phyloP scores from a whole-genome alignment of 176 grass and related monocot genomes.

The Puya raimondii region DNA sequence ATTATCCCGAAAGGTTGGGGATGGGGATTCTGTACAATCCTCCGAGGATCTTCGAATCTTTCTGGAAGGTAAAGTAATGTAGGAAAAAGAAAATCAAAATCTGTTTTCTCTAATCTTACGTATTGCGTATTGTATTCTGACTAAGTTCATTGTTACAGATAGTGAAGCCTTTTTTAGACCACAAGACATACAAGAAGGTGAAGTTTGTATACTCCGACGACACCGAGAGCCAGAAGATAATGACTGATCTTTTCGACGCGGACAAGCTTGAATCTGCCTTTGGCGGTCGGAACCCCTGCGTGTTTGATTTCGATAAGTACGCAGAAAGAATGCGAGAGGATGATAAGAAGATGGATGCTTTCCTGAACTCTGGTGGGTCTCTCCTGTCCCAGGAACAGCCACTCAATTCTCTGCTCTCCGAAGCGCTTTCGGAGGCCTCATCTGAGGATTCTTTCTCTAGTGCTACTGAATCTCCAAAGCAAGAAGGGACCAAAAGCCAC shows the following conservation, averaged over 20 bases:
- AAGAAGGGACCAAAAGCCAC: slow-evolving; percentile 6
- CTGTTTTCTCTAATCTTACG: no score
- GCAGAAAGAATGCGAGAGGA: slow-evolving; percentile 51
- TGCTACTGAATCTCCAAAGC: slow-evolving; percentile 27
- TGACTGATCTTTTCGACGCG: slow-evolving; percentile 59
- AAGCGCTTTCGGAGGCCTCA: slow-evolving; percentile 27
- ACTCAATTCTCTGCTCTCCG: slow-evolving; percentile 18
- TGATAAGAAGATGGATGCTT: slow-evolving; percentile 47
- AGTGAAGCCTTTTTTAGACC: slow-evolving; percentile 69
- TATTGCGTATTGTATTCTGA: not conserved
- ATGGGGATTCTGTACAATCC: slow-evolving; percentile 73
- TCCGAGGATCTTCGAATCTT: slow-evolving; percentile 77
- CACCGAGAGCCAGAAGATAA: slow-evolving; percentile 70
- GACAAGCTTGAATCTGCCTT: slow-evolving; percentile 59
- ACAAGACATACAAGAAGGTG: slow-evolving; percentile 68
- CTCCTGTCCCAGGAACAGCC: not conserved
- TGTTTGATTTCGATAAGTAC: slow-evolving; percentile 51
- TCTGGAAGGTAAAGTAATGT: slow-evolving; percentile 44
- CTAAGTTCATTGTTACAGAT: slow-evolving; percentile 27
- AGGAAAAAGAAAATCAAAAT: no score
- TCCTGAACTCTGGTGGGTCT: slow-evolving; percentile 8
- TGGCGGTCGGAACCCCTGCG: slow-evolving; percentile 40
- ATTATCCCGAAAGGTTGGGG: slow-evolving; percentile 72
- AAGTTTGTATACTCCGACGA: slow-evolving; percentile 68
- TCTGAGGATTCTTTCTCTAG: slow-evolving; percentile 55